phyloP scores from a whole-genome alignment of 768 basidiomycete genomes.

The Agrocybe chaxingu region DNA sequence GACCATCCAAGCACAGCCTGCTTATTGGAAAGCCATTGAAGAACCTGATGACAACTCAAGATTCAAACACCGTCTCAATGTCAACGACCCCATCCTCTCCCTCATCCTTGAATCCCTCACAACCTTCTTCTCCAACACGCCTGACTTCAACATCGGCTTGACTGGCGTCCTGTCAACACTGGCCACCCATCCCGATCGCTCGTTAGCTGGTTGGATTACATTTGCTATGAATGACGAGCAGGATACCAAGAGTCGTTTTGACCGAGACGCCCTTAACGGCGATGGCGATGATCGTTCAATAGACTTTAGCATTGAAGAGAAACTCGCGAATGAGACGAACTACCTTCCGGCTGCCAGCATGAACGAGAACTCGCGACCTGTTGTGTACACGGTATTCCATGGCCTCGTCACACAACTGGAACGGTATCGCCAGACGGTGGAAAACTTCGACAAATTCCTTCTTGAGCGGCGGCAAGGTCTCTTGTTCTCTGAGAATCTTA shows the following conservation, averaged over 20 bases:
- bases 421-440: slow-evolving; percentile 69
- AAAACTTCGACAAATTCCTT: slow-evolving; percentile 81
- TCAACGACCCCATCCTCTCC: slow-evolving; percentile 73
- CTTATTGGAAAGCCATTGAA: slow-evolving; percentile 47
- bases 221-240: slow-evolving; percentile 48
- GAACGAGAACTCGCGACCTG: slow-evolving; percentile 71
- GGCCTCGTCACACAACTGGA: slow-evolving; percentile 81
- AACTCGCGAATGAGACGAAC: slow-evolving; percentile 53
- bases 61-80: slow-evolving; percentile 72
- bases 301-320: slow-evolving; percentile 70
- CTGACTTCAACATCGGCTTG: slow-evolving; percentile 85
- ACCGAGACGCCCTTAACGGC: slow-evolving; percentile 27
- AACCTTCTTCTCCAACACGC: slow-evolving; percentile 80
- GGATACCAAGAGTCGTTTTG: slow-evolving; percentile 6
- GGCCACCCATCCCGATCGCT: slow-evolving; percentile 82
- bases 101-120: slow-evolving; percentile 67
- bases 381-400: slow-evolving; percentile 78
- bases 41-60: slow-evolving; percentile 32
- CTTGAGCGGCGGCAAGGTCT: slow-evolving; percentile 85
- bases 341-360: slow-evolving; percentile 63
- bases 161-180: slow-evolving; percentile 80
- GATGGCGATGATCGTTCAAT: slow-evolving; percentile 80
- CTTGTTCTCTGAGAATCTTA: slow-evolving; percentile 87
- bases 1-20: slow-evolving; percentile 62
- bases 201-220: slow-evolving; percentile 86